Evolutionary conservation across 192 early-diverging fungal species (phyloP).

Genomic region (Coemansia sp.): DNA sequence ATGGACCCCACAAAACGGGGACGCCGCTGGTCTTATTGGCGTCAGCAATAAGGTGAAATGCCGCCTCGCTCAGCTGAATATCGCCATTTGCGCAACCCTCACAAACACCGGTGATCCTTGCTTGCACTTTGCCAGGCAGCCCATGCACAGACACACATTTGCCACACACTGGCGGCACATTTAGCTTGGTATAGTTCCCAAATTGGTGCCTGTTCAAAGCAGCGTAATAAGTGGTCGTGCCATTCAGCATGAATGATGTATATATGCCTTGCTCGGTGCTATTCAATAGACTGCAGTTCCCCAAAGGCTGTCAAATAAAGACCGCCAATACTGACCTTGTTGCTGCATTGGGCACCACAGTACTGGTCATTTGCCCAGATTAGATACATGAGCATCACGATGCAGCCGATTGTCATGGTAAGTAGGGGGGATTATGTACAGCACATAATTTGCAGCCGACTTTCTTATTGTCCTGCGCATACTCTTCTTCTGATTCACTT

Average conservation of each 20-base stretch:
- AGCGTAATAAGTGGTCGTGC: background rate
- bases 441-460: background rate
- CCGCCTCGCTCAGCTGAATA: constrained; percentile 35
- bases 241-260: background rate
- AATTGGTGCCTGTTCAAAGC: background rate
- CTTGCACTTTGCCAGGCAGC: constrained; percentile 26
- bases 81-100: constrained; percentile 28
- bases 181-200: background rate
- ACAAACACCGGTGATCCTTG: constrained; percentile 41
- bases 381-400: constrained; percentile 7
- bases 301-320: background rate
- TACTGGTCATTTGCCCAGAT: background rate
- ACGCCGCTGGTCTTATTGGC: constrained; percentile 19
- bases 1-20: constrained; percentile 41
- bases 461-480: background rate
- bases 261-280: background rate
- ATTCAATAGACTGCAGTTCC: background rate
- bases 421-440: constrained; percentile 1
- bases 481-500: background rate
- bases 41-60: constrained; percentile 43
- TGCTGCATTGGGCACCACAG: background rate
- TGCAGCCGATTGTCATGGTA: background rate
- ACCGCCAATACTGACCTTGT: background rate
- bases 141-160: constrained; percentile 20
- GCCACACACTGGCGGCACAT: constrained; percentile 29